These are phyloP conservation scores for Evernia prunastri DNA, from an alignment of 495 filamentous ascomycete genomes.

Conservation along the genomic window DNA sequence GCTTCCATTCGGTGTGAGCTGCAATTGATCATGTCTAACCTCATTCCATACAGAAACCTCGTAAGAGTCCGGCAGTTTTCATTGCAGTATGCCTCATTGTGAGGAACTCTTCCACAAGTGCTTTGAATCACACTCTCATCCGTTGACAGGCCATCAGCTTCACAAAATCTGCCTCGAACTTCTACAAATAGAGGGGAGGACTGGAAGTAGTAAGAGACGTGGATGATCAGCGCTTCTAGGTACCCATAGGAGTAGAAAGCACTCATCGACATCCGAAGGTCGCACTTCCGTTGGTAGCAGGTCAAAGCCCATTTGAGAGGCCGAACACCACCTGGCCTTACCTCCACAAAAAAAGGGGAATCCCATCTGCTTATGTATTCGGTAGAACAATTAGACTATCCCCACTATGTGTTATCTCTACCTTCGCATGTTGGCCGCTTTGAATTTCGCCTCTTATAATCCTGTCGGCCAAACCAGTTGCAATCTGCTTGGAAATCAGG, in stretches of 20 bases:
- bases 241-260: not conserved
- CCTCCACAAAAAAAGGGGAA: not conserved
- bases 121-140: not conserved
- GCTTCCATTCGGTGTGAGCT: not conserved
- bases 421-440: constrained; percentile 62
- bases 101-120: not conserved
- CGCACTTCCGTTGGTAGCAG: not conserved
- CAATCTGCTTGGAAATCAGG: constrained; percentile 80
- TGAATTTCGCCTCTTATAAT: constrained; percentile 83
- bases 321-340: not conserved
- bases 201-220: not conserved
- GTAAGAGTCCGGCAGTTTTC: not conserved
- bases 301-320: not conserved
- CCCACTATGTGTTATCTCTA: constrained; percentile 54
- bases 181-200: not conserved
- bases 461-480: constrained; percentile 80
- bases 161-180: not conserved
- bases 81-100: not conserved
- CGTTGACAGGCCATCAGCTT: not conserved
- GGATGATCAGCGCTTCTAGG: not conserved
- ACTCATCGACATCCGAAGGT: not conserved
- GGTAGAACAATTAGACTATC: constrained; percentile 42
- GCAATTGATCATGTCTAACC: not conserved
- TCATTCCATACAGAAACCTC: not conserved
- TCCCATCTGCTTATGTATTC: not conserved